These are phyloP conservation scores for Xylaria venustula DNA, from an alignment of 495 filamentous ascomycete species.

Conservation along the genomic window DNA sequence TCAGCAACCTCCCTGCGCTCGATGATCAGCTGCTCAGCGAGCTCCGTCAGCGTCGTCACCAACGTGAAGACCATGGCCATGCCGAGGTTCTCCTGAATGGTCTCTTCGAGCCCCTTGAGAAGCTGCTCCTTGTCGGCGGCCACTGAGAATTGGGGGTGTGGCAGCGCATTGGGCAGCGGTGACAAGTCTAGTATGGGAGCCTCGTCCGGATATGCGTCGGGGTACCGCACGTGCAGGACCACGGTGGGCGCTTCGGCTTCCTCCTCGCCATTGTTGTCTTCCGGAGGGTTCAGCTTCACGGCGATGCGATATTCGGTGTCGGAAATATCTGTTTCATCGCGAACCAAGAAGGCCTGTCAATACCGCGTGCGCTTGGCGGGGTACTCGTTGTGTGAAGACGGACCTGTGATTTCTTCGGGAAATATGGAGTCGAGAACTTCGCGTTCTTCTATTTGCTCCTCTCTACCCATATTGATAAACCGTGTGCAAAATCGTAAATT, in stretches of 20 bases:
- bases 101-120: slow-evolving; percentile 63
- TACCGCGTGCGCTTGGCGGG: slow-evolving; percentile 12
- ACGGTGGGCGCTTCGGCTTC: slow-evolving; percentile 61
- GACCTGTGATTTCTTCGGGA: slow-evolving; percentile 94
- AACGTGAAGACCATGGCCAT: slow-evolving; percentile 99
- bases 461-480: slow-evolving; percentile 75
- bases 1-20: slow-evolving; percentile 63
- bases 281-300: slow-evolving; percentile 71
- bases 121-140: slow-evolving; percentile 67
- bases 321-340: slow-evolving; percentile 64
- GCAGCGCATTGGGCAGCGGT: slow-evolving; percentile 64
- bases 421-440: slow-evolving; percentile 98
- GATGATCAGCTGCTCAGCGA: slow-evolving; percentile 73
- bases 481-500: background rate
- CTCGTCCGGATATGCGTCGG: slow-evolving; percentile 81
- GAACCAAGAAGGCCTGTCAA: background rate
- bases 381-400: slow-evolving; percentile 14
- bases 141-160: slow-evolving; percentile 58
- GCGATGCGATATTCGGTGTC: slow-evolving; percentile 82
- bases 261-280: slow-evolving; percentile 51
- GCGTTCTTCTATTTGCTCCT: slow-evolving; percentile 93
- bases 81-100: slow-evolving; percentile 84
- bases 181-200: slow-evolving; percentile 77
- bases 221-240: slow-evolving; percentile 79
- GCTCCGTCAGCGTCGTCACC: slow-evolving; percentile 81